Conservation (phyloP, 495 filamentous ascomycete genomes). For the Penicillium argentinense region DNA sequence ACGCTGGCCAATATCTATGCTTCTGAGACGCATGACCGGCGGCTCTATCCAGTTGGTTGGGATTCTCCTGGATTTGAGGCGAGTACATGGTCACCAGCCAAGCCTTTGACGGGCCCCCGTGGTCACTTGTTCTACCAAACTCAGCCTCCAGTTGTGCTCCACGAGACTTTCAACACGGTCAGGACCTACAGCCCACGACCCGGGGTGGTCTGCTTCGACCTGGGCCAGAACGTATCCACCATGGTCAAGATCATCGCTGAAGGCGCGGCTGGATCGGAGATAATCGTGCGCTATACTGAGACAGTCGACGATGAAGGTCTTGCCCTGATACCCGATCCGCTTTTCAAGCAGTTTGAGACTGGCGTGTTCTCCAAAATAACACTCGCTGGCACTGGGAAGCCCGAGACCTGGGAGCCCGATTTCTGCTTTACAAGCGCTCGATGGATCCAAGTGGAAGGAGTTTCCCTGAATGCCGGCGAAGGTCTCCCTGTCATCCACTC, state of each 20-base stretch:
- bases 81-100: conserved; percentile 16
- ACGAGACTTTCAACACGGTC: conserved; percentile 25
- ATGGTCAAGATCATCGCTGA: conserved; percentile 20
- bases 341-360: conserved; percentile 31
- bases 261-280: conserved; percentile 21
- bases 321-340: conserved; percentile 30
- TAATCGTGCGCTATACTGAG: conserved; percentile 27
- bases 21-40: conserved; percentile 26
- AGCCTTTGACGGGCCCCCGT: conserved; percentile 28
- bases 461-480: conserved; percentile 12
- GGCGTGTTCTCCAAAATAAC: conserved; percentile 25
- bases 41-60: conserved; percentile 25
- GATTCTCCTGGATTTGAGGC: conserved; percentile 19
- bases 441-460: conserved; percentile 29
- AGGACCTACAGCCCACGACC: conserved; percentile 11
- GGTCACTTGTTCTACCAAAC: conserved; percentile 26
- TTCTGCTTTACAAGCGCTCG: conserved; percentile 32
- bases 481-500: conserved; percentile 23
- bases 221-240: conserved; percentile 27
- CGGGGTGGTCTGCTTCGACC: conserved; percentile 22
- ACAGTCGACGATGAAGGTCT: conserved; percentile 23
- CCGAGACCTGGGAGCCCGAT: conserved; percentile 28
- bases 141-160: conserved; percentile 28
- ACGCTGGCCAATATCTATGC: conserved; percentile 31
- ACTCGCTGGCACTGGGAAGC: conserved; percentile 22